phyloP scores from a whole-genome alignment of 768 basidiomycete species.

The Guyanaporus albipodus region DNA sequence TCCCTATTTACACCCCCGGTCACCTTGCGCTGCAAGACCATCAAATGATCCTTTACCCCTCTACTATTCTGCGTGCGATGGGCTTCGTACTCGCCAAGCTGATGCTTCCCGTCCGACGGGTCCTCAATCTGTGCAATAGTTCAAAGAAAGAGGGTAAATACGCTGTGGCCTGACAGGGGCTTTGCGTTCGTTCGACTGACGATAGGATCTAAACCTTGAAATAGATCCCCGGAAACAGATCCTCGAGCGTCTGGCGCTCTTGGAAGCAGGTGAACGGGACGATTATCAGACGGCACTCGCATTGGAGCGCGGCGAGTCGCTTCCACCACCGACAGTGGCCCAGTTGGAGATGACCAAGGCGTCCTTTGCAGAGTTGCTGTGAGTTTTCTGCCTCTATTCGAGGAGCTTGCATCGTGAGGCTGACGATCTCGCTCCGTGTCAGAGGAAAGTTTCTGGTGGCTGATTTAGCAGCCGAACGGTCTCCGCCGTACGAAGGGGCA shows the following conservation, averaged over 20 bases:
- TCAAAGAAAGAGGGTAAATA: conserved; percentile 5
- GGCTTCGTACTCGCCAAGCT: conserved; percentile 8
- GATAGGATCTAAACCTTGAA: background rate
- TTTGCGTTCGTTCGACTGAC: no score
- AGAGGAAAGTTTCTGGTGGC: conserved; percentile 14
- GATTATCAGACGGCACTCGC: conserved; percentile 27
- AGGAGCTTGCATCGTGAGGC: background rate
- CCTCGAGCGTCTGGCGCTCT: conserved; percentile 6
- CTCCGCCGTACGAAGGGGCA: background rate
- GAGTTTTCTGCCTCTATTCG: background rate
- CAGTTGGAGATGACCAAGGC: conserved; percentile 18
- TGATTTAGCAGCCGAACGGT: background rate
- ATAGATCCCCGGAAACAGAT: conserved; percentile 5
- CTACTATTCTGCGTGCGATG: no score
- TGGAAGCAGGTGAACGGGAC: conserved; percentile 17
- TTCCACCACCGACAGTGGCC: conserved; percentile 20
- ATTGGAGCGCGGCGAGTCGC: conserved; percentile 27
- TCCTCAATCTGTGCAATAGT: background rate
- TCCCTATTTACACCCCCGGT: no score
- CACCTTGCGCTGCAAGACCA: no score
- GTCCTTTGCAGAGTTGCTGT: conserved; percentile 15
- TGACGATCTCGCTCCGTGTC: background rate
- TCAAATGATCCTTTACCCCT: no score
- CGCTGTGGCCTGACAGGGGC: background rate
- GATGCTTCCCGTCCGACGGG: background rate